phyloP scores from a whole-genome alignment of 1,139 yeast genomes.

The Ogataea hybrid region DNA sequence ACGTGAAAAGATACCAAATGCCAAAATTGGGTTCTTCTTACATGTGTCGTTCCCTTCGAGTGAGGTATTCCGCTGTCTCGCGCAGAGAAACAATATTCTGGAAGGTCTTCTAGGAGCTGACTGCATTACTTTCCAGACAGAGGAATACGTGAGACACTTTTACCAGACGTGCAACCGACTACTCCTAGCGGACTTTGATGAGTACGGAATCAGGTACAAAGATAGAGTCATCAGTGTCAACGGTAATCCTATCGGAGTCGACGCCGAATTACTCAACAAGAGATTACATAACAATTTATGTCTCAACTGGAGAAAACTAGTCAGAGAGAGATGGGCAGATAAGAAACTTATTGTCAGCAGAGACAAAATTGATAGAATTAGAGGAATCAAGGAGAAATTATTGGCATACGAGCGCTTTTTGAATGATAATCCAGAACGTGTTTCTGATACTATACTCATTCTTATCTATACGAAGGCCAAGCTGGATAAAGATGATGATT shows the following conservation, averaged over 20 bases:
- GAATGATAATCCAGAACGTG: slow-evolving; percentile 64
- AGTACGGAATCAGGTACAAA: slow-evolving; percentile 67
- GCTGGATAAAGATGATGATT: slow-evolving; percentile 46
- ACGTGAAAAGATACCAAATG: slow-evolving; percentile 70
- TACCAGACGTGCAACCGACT: slow-evolving; percentile 85
- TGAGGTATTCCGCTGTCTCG: slow-evolving; percentile 92
- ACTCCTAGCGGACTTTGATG: slow-evolving; percentile 76
- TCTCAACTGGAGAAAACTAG: slow-evolving; percentile 62
- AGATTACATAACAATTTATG: slow-evolving; percentile 55
- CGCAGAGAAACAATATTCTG: slow-evolving; percentile 75
- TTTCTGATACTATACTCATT: slow-evolving; percentile 69
- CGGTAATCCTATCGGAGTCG: slow-evolving; percentile 84
- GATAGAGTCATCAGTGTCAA: slow-evolving; percentile 67
- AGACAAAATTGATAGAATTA: slow-evolving; percentile 81
- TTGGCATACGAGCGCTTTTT: slow-evolving; percentile 84
- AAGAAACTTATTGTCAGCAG: slow-evolving; percentile 77
- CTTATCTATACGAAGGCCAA: slow-evolving; percentile 73
- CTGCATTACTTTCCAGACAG: slow-evolving; percentile 84
- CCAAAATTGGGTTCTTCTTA: slow-evolving; percentile 86
- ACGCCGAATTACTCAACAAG: slow-evolving; percentile 55
- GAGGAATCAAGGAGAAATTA: slow-evolving; percentile 87
- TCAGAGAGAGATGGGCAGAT: slow-evolving; percentile 74
- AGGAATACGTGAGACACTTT: slow-evolving; percentile 92
- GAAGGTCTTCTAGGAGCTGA: slow-evolving; percentile 90
- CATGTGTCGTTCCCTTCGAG: slow-evolving; percentile 96